phyloP scores from a whole-genome alignment of 495 filamentous ascomycete species.

The Parathielavia hyrcaniae region DNA sequence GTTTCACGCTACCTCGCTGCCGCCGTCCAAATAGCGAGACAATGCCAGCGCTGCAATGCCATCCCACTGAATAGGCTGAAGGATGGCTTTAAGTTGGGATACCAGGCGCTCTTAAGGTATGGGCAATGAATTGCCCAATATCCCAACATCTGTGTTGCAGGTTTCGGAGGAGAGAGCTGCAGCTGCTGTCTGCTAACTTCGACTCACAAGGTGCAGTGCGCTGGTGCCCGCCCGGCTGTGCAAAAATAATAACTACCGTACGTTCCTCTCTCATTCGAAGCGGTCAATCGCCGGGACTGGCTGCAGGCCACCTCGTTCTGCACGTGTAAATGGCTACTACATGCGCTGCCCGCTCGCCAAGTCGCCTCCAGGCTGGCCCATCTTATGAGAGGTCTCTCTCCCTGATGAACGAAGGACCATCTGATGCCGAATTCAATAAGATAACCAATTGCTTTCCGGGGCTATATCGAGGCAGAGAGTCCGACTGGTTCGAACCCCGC shows the following conservation, averaged over 20 bases:
- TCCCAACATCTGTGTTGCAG: not conserved
- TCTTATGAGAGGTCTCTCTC: too few relatives aligned
- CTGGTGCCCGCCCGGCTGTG: not conserved
- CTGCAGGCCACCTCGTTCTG: not conserved
- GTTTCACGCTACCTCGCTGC: too few relatives aligned
- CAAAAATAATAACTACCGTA: too few relatives aligned
- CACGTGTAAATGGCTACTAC: not conserved
- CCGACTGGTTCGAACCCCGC: conserved; percentile 14
- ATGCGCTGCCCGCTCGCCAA: not conserved
- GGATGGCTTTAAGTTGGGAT: too few relatives aligned
- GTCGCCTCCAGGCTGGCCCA: not conserved
- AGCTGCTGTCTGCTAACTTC: not conserved
- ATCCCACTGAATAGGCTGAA: too few relatives aligned
- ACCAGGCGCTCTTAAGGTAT: too few relatives aligned
- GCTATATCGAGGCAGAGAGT: conserved; percentile 10
- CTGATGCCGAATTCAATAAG: conserved; percentile 7
- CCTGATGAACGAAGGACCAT: not conserved
- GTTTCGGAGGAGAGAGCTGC: not conserved
- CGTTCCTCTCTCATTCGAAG: conserved; percentile 3
- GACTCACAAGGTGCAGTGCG: not conserved
- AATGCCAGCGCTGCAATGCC: too few relatives aligned
- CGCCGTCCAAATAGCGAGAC: too few relatives aligned
- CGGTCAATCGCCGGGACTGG: not conserved
- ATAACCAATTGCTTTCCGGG: not conserved
- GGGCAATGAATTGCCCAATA: not conserved